phyloP scores from a whole-genome alignment of 192 early-diverging fungal species.

The Umbelopsis ramanniana region DNA sequence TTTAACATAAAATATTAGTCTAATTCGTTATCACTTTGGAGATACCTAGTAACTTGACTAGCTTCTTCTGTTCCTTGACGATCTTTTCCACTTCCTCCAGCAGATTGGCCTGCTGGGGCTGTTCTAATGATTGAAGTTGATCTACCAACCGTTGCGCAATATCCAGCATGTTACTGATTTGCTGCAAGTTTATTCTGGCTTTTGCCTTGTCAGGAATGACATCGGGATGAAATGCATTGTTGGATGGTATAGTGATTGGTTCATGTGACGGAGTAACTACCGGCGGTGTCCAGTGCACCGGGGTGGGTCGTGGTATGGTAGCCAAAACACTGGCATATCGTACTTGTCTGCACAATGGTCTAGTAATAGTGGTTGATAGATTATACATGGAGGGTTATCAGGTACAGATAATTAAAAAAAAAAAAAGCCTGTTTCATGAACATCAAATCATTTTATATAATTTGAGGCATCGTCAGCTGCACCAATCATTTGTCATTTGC shows the following conservation, averaged over 20 bases:
- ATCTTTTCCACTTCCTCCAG: not conserved
- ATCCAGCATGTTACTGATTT: constrained; percentile 5
- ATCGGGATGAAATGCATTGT: constrained; percentile 38
- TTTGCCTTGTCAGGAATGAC: constrained; percentile 32
- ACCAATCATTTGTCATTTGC: constrained; percentile 2
- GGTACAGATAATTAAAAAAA: not conserved
- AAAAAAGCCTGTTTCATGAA: not conserved
- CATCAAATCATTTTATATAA: not conserved
- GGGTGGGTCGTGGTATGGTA: constrained; percentile 1
- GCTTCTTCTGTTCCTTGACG: constrained; percentile 16
- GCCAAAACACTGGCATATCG: constrained; percentile 33
- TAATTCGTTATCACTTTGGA: not conserved
- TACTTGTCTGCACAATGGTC: not conserved
- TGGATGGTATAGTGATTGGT: constrained; percentile 35
- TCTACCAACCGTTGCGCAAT: not conserved
- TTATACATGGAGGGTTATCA: not conserved
- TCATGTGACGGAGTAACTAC: constrained; percentile 32
- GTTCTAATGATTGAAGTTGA: not conserved
- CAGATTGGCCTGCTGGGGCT: not conserved
- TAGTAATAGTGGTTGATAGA: not conserved
- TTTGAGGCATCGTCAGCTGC: not conserved
- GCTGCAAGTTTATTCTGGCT: constrained; percentile 7
- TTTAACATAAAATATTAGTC: not conserved
- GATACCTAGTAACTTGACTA: not conserved
- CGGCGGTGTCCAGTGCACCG: constrained; percentile 1